phyloP scores from a whole-genome alignment of 2,329 filamentous ascomycete genomes.

The Fusarium redolens region DNA sequence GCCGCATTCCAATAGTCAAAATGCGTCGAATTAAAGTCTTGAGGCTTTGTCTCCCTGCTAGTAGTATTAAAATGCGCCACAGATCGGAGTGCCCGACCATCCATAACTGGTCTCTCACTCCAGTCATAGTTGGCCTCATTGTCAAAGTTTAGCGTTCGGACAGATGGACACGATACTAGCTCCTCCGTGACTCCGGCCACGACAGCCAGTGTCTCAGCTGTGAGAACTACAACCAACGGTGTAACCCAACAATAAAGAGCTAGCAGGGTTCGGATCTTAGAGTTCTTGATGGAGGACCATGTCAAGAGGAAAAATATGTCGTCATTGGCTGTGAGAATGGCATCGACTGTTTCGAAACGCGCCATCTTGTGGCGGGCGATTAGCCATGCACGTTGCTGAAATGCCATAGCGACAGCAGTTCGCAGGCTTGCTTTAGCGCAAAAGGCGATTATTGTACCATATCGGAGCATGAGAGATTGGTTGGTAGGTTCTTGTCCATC shows the following conservation, averaged over 20 bases:
- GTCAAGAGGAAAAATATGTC: background rate
- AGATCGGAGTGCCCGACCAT: background rate
- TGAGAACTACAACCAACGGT: background rate
- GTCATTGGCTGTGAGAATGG: constrained; percentile 1
- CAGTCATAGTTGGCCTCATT: background rate
- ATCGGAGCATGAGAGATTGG: constrained; percentile 4
- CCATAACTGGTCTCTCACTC: background rate
- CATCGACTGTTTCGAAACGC: background rate
- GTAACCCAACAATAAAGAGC: constrained; percentile 7
- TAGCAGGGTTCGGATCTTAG: background rate
- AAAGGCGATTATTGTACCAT: constrained; percentile 3
- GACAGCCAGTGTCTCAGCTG: background rate
- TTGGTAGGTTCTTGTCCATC: background rate
- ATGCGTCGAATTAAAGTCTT: background rate
- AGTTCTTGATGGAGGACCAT: background rate
- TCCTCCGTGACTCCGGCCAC: rapidly evolving
- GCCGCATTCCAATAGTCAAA: background rate
- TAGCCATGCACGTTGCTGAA: constrained; percentile 1
- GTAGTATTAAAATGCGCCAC: background rate
- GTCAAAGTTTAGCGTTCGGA: constrained; percentile 15
- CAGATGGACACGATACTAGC: background rate
- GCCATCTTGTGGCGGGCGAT: background rate
- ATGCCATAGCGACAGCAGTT: background rate
- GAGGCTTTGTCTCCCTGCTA: rapidly evolving
- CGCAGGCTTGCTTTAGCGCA: constrained; percentile 6